Percentiles rank a stretch among this genome's conserved stretches.
These are phyloP conservation scores for Lepidium sativum DNA, from an alignment of 345 rosid genomes.

Conservation along the genomic window DNA sequence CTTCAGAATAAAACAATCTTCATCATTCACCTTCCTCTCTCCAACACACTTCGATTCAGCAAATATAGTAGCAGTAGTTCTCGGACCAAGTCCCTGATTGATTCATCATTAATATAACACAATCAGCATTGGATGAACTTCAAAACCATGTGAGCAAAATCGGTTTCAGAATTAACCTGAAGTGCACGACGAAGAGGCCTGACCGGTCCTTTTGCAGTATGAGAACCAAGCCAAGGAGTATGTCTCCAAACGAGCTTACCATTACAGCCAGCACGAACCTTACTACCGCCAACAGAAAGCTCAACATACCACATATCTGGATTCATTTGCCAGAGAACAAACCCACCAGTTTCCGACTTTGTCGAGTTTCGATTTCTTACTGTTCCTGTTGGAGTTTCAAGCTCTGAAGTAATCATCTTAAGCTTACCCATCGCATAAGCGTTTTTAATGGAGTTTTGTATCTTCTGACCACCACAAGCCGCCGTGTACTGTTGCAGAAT, in stretches of 20 bases:
- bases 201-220: constrained; percentile 80
- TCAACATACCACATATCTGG: constrained; percentile 97
- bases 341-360: constrained; percentile 79
- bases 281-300: constrained; percentile 81
- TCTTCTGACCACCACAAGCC: constrained; percentile 75
- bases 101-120: background rate
- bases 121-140: background rate
- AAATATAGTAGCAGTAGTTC: constrained; percentile 73
- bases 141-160: background rate
- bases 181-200: constrained; percentile 94
- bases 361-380: constrained; percentile 47
- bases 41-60: constrained; percentile 61
- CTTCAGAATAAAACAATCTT: constrained; percentile 83
- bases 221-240: constrained; percentile 95
- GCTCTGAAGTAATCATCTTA: constrained; percentile 84
- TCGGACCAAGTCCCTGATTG: constrained; percentile 73
- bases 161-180: constrained; percentile 39
- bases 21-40: constrained; percentile 62
- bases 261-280: constrained; percentile 91
- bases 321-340: constrained; percentile 94
- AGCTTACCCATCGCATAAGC: constrained; percentile 92
- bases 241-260: constrained; percentile 94
- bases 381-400: constrained; percentile 68
- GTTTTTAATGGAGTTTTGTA: constrained; percentile 61
- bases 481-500: constrained; percentile 90